phyloP scores from a whole-genome alignment of 2,329 filamentous ascomycete genomes.

The Xylaria sp. region DNA sequence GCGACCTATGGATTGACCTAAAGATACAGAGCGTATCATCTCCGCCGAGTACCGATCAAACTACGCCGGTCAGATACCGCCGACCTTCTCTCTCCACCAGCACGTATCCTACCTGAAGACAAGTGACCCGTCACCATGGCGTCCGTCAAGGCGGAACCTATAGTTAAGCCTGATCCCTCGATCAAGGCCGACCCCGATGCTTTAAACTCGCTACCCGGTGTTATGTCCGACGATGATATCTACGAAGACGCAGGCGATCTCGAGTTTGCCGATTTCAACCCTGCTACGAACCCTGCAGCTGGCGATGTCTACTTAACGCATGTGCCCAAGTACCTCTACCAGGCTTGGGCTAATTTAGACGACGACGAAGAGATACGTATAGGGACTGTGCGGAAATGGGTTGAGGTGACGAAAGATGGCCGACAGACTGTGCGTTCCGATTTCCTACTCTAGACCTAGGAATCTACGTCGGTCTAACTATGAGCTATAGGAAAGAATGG shows the following conservation, averaged over 20 bases:
- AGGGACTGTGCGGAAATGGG: constrained; percentile 75
- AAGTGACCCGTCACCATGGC: constrained; percentile 41
- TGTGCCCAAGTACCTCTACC: constrained; percentile 82
- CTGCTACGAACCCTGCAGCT: constrained; percentile 52
- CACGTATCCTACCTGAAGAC: background rate
- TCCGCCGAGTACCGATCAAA: background rate
- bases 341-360: constrained; percentile 79
- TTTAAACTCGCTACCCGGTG: constrained; percentile 55
- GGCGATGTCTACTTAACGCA: constrained; percentile 76
- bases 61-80: background rate
- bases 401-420: constrained; percentile 61
- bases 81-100: background rate
- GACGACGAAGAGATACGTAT: constrained; percentile 86
- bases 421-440: constrained; percentile 52
- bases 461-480: constrained; percentile 26
- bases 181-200: constrained; percentile 51
- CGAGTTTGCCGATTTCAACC: constrained; percentile 63
- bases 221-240: constrained; percentile 72
- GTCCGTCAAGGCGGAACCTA: constrained; percentile 45
- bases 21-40: background rate
- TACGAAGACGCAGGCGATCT: constrained; percentile 70
- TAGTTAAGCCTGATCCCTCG: constrained; percentile 49
- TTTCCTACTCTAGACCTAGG: constrained; percentile 38
- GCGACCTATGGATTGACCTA: background rate
- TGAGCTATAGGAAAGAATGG: constrained; percentile 54